Evolutionary conservation across 305 asterid genomes (phyloP).

Genomic region (Solanum aculeatissimum): DNA sequence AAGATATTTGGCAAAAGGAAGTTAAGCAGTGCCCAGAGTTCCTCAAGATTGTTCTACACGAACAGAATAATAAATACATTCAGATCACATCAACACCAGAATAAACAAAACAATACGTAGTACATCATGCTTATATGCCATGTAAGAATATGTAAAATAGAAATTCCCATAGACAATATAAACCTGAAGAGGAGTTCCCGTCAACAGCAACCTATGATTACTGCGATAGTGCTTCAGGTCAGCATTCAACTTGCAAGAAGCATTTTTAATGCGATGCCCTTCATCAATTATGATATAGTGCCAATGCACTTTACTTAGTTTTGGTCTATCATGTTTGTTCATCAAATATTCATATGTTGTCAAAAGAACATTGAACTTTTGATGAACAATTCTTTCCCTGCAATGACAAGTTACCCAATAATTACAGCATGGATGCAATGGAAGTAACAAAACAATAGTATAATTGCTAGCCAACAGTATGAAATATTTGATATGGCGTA

Average conservation of each 20-base stretch:
- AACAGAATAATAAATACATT: neutral
- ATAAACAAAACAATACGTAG: neutral
- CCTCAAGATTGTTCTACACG: constrained; percentile 96
- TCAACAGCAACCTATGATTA: constrained; percentile 89
- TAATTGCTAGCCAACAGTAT: neutral
- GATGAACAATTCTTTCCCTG: constrained; percentile 94
- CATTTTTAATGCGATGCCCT: constrained; percentile 99
- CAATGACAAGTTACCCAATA: constrained; percentile 18
- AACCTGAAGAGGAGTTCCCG: constrained; percentile 69
- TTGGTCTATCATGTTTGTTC: constrained; percentile 99
- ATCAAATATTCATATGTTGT: constrained; percentile 97
- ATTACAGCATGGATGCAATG: neutral
- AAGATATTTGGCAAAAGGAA: constrained; percentile 96
- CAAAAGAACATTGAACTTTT: constrained; percentile 88
- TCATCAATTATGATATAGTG: constrained; percentile 96
- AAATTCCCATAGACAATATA: neutral
- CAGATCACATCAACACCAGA: constrained; percentile 1
- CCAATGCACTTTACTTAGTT: constrained; percentile 89
- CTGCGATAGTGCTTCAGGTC: constrained; percentile 89
- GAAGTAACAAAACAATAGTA: neutral
- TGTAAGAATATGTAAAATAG: neutral
- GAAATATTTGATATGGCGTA: constrained; percentile 14
- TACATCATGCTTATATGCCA: neutral
- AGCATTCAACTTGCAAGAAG: constrained; percentile 99
- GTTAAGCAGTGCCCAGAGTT: constrained; percentile 97